Evolutionary conservation across 495 filamentous ascomycete genomes (phyloP), one percentile per base, ranked within the genome.

Genomic region (Tuber calosporum): DNA sequence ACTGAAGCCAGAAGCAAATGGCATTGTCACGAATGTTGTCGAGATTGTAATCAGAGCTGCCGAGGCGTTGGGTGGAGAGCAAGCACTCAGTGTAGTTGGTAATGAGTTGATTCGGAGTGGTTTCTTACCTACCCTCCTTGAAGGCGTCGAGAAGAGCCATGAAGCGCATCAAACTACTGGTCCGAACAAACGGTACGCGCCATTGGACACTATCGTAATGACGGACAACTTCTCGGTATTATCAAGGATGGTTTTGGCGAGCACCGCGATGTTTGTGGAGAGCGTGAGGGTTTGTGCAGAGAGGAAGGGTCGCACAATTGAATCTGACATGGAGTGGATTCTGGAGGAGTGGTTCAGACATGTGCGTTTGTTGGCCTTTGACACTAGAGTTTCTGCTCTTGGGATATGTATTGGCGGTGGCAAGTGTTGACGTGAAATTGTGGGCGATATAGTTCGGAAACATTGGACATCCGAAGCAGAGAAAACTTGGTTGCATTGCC

Each of bases 151-250:
- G 75, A 87, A 89, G 68, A 87, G 89, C 69, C 90, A 90, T 83
- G 87, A 90, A 77, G 87, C 90, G 4, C 88, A 90, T 77, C 88
- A 92, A 81, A 93, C 91, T 0, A 89, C 89, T 1, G 93, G 94
- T 0, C 94, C 94, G 0, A 89, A 90, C 76, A 85, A 84, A 42
- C 90, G 85, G 76, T 84, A 83, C 40, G 84, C 88, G 42, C 85
- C 85, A 66, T 86, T 96, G 66, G 89, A 89, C 74, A 86, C 87
- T 37, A 84, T 92, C 39, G 88, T 90, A 8, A 87, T 97, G 78
- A 91, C 89, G 0, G 91, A 97, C 81, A 96, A 95, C 83, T 89
- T 95, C 74, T 86, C 86, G 17, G 85, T 98, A n/a, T 86, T 98
- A 2, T 90, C 93, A 15, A 90, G 93, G 13, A 86, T 99, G 37